Conservation (phyloP, 2,329 filamentous ascomycete species). For the Penicillium freii region DNA sequence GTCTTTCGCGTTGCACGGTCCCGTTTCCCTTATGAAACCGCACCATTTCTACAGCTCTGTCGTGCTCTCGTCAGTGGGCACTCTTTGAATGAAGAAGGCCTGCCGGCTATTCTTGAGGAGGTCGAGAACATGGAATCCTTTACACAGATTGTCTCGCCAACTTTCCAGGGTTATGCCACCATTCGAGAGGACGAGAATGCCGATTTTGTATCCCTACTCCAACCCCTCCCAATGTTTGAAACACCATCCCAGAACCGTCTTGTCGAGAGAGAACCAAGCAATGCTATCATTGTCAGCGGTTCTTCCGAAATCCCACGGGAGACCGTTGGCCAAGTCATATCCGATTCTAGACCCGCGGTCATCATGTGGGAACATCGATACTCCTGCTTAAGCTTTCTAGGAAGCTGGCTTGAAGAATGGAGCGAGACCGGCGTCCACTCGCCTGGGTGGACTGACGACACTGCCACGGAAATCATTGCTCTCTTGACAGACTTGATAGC, state of each 20-base stretch:
- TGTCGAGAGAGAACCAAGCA: constrained; percentile 24
- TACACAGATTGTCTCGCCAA: constrained; percentile 70
- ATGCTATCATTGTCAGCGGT: constrained; percentile 36
- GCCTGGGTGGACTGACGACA: constrained; percentile 56
- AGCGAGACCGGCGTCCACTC: constrained; percentile 50
- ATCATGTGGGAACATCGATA: constrained; percentile 72
- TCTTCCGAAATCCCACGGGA: constrained; percentile 39
- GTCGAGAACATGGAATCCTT: constrained; percentile 70
- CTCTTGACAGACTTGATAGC: constrained; percentile 70
- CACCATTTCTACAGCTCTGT: constrained; percentile 72
- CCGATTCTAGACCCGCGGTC: constrained; percentile 72
- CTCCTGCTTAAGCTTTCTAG: constrained; percentile 75
- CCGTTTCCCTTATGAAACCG: constrained; percentile 81
- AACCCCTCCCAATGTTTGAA: constrained; percentile 53
- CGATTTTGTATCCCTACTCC: constrained; percentile 68
- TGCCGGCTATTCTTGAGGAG: constrained; percentile 58
- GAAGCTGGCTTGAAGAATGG: constrained; percentile 60
- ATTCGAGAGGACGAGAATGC: constrained; percentile 82
- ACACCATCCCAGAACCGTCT: constrained; percentile 26
- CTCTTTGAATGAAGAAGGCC: constrained; percentile 47
- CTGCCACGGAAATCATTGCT: constrained; percentile 69
- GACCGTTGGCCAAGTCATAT: constrained; percentile 62
- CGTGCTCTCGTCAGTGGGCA: constrained; percentile 58
- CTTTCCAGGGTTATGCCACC: constrained; percentile 73
- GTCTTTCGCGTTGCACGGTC: constrained; percentile 67